These are phyloP conservation scores for Pythium aquatile DNA, from an alignment of 352 stramenopile genomes.

Conservation along the genomic window DNA sequence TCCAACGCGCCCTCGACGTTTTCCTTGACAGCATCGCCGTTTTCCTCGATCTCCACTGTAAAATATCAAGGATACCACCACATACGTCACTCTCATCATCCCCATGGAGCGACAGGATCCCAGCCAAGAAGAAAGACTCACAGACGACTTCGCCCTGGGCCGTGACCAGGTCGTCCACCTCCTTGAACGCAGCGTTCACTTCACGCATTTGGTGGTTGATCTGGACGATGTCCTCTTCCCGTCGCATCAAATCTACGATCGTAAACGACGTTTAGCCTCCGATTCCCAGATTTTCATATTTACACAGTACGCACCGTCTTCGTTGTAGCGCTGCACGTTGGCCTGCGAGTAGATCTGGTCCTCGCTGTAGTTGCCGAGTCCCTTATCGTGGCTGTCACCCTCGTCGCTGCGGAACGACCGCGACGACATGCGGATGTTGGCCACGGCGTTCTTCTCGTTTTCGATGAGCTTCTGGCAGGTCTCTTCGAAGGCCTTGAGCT, in stretches of 20 bases:
- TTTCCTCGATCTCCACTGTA: constrained; percentile 33
- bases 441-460: constrained; percentile 31
- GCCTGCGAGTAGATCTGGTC: constrained; percentile 44
- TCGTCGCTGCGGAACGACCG: constrained; percentile 31
- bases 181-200: constrained; percentile 40
- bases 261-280: constrained; percentile 1
- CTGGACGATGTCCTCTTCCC: constrained; percentile 42
- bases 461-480: constrained; percentile 32
- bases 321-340: constrained; percentile 37
- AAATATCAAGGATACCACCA: not conserved
- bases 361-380: constrained; percentile 35
- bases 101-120: too few relatives aligned
- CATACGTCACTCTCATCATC: not conserved
- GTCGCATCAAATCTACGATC: constrained; percentile 29
- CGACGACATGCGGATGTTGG: constrained; percentile 38
- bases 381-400: constrained; percentile 7
- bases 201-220: constrained; percentile 45
- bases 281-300: not conserved
- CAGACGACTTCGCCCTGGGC: constrained; percentile 39
- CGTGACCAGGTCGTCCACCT: constrained; percentile 37
- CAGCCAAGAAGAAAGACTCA: not conserved
- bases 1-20: constrained; percentile 32
- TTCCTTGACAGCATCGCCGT: constrained; percentile 27
- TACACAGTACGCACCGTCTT: constrained; percentile 29
- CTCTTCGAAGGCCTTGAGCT: constrained; percentile 36